These are phyloP conservation scores for Trichoderma atrobrunneum DNA, from an alignment of 2,329 filamentous ascomycete species.

Conservation along the genomic window DNA sequence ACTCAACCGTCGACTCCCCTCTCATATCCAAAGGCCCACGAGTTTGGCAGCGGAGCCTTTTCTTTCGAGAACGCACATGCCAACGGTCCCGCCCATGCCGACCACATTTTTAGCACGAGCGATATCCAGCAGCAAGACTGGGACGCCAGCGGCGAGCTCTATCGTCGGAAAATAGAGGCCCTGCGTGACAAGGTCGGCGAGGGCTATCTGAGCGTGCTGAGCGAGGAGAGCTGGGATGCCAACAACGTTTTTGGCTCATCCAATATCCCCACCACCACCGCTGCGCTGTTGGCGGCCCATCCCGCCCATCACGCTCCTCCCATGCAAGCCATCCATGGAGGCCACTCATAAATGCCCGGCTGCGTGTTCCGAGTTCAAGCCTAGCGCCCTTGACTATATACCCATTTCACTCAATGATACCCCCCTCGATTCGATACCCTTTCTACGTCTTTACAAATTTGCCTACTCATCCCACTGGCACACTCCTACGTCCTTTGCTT, in stretches of 20 bases:
- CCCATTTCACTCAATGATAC: slow-evolving; percentile 31
- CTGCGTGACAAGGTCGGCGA: slow-evolving; percentile 81
- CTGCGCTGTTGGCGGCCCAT: slow-evolving; percentile 33
- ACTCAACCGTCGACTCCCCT: slow-evolving; percentile 33
- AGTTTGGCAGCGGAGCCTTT: slow-evolving; percentile 25
- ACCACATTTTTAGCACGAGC: neutral
- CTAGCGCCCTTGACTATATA: neutral
- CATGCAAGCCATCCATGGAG: slow-evolving; percentile 52
- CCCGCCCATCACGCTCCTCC: slow-evolving; percentile 32
- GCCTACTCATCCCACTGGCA: neutral
- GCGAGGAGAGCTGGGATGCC: slow-evolving; percentile 68
- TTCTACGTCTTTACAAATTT: neutral
- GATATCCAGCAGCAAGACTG: slow-evolving; percentile 48
- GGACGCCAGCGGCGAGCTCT: slow-evolving; percentile 70
- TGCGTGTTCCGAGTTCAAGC: neutral
- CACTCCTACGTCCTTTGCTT: slow-evolving; percentile 14
- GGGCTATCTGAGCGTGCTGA: slow-evolving; percentile 81
- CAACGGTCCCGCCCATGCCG: neutral
- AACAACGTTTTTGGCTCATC: slow-evolving; percentile 27
- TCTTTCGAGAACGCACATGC: slow-evolving; percentile 4
- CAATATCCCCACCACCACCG: slow-evolving; percentile 28
- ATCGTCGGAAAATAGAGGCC: slow-evolving; percentile 83
- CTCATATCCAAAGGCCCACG: slow-evolving; percentile 34
- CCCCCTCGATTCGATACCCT: slow-evolving; percentile 21
- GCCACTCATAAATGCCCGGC: slow-evolving; percentile 43